Percentiles rank a stretch among this genome's conserved stretches.
Evolutionary conservation across 1,284 basidiomycete species (phyloP).

Genomic region (Trichosporon inkin): DNA sequence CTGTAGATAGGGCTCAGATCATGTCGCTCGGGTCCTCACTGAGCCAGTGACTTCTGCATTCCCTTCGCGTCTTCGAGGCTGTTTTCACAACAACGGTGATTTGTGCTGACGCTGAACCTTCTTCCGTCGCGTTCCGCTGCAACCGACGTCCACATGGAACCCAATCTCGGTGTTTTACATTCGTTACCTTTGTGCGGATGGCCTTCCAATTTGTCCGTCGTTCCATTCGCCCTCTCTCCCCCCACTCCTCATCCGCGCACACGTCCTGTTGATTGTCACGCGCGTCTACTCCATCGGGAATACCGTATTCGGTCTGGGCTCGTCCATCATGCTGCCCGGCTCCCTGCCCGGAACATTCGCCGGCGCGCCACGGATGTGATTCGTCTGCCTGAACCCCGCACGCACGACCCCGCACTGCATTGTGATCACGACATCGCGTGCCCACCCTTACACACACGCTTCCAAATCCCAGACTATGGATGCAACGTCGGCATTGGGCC

Average conservation of each 20-base stretch:
- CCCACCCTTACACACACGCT: slow-evolving; percentile 6
- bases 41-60: neutral
- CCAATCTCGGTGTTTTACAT: slow-evolving; percentile 6
- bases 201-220: neutral
- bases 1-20: neutral
- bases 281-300: neutral
- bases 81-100: neutral
- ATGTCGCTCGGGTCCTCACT: slow-evolving; percentile 3
- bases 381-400: neutral
- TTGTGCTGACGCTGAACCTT: slow-evolving; percentile 1
- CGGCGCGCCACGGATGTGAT: neutral
- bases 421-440: neutral
- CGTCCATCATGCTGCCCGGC: neutral
- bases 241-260: neutral
- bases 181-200: neutral
- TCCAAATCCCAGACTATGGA: slow-evolving; percentile 37
- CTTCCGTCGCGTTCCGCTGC: neutral
- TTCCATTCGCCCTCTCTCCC: neutral
- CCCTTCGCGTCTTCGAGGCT: neutral
- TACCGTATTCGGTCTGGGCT: neutral
- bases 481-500: slow-evolving; percentile 48
- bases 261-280: neutral
- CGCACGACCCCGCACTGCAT: neutral
- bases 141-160: neutral
- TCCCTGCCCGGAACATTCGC: neutral